Conservation (phyloP, 306 rosid genomes). For the Elaeagnus macrophylla region DNA sequence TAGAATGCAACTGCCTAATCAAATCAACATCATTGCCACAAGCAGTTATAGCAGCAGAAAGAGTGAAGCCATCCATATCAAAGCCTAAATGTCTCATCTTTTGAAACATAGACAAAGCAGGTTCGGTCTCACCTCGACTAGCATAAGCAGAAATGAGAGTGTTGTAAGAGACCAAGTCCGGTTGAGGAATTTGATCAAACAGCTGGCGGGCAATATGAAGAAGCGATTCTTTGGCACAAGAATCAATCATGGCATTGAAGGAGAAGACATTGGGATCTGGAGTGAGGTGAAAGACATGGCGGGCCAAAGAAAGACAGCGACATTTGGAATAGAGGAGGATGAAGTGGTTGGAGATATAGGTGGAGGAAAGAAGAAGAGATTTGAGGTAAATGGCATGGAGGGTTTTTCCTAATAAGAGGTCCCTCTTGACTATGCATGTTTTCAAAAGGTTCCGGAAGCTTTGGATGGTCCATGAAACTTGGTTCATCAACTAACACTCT, state of each 20-base stretch:
- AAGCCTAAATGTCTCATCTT: constrained; percentile 33
- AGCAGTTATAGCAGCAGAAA: constrained; percentile 40
- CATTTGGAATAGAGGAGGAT: constrained; percentile 45
- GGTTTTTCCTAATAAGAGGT: constrained; percentile 33
- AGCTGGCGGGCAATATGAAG: constrained; percentile 25
- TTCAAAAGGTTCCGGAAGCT: constrained; percentile 43
- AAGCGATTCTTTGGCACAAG: constrained; percentile 22
- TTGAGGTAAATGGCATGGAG: constrained; percentile 39
- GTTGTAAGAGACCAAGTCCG: constrained; percentile 52
- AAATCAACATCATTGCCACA: constrained; percentile 30
- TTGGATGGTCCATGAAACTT: constrained; percentile 27
- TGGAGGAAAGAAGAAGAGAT: constrained; percentile 37
- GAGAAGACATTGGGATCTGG: constrained; percentile 38
- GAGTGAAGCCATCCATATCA: constrained; percentile 56
- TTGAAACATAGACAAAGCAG: constrained; percentile 34
- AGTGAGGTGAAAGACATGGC: constrained; percentile 25
- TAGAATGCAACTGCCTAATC: constrained; percentile 42
- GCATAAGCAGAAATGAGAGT: constrained; percentile 59
- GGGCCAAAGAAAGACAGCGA: constrained; percentile 28
- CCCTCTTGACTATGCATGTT: constrained; percentile 37
- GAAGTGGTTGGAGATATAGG: constrained; percentile 46
- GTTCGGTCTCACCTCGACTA: constrained; percentile 31
- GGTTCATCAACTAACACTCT: constrained; percentile 24
- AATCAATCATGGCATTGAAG: constrained; percentile 32
- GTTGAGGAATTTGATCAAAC: constrained; percentile 34